phyloP scores from a whole-genome alignment of 2,329 filamentous ascomycete genomes.

The Pseudocercospora musae region DNA sequence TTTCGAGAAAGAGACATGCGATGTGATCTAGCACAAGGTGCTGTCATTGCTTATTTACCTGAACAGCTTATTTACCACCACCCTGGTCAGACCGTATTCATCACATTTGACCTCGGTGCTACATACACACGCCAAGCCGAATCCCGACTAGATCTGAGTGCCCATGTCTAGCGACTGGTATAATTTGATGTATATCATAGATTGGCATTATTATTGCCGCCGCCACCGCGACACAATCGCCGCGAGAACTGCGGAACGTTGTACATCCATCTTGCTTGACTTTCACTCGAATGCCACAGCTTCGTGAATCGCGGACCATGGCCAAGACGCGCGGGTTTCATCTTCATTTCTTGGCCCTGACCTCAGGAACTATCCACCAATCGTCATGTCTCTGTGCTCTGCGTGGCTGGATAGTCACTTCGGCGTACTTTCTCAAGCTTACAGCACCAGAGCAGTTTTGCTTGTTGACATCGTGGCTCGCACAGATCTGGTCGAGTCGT shows the following conservation, averaged over 20 bases:
- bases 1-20: background rate
- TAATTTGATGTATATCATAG: background rate
- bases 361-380: slow-evolving; percentile 48
- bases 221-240: background rate
- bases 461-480: slow-evolving; percentile 21
- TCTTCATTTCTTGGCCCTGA: slow-evolving; percentile 29
- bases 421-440: slow-evolving; percentile 25
- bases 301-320: no score
- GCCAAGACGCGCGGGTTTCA: background rate
- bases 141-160: background rate
- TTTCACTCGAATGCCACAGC: no score
- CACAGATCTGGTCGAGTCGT: slow-evolving; percentile 24
- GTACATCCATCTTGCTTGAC: no score
- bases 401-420: slow-evolving; percentile 36
- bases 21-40: background rate
- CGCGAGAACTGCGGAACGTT: no score
- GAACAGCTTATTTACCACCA: no score
- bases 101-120: slow-evolving; percentile 3
- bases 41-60: background rate
- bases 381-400: slow-evolving; percentile 42
- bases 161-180: background rate
- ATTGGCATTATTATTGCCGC: background rate
- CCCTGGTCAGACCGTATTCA: no score
- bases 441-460: background rate
- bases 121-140: background rate